Evolutionary conservation across 2,329 filamentous ascomycete species (phyloP).

Genomic region (Hymenoscyphus repandus): DNA sequence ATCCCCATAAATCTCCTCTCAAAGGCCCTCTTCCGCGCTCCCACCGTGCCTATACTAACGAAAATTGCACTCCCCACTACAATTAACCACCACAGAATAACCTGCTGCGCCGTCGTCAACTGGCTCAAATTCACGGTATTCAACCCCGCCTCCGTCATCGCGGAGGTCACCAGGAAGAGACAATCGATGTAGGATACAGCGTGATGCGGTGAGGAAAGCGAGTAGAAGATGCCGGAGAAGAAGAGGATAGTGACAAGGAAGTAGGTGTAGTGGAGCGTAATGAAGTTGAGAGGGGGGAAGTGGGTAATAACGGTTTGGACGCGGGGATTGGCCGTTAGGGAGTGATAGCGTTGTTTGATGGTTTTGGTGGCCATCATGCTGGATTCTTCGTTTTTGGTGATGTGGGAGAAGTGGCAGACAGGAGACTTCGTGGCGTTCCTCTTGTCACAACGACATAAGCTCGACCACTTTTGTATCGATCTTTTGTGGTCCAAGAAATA

Average conservation of each 20-base stretch:
- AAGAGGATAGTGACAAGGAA: conserved; percentile 53
- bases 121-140: conserved; percentile 61
- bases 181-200: conserved; percentile 57
- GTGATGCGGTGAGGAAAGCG: conserved; percentile 43
- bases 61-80: conserved; percentile 63
- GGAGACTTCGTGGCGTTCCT: no score
- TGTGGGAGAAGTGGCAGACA: neutral
- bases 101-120: conserved; percentile 64
- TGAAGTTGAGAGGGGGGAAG: conserved; percentile 46
- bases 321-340: neutral
- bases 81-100: conserved; percentile 59
- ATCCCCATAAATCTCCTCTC: conserved; percentile 56
- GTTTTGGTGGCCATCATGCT: neutral
- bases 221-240: conserved; percentile 57
- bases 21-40: conserved; percentile 56
- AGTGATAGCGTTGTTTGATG: neutral
- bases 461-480: no score
- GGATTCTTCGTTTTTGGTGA: neutral
- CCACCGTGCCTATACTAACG: conserved; percentile 59
- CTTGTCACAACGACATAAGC: no score
- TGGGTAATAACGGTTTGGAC: conserved; percentile 4
- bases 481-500: no score
- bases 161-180: conserved; percentile 61
- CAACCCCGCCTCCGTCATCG: conserved; percentile 62
- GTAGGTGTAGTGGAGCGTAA: conserved; percentile 62